Conservation (phyloP, 768 basidiomycete species). For the Suillus spraguei region DNA sequence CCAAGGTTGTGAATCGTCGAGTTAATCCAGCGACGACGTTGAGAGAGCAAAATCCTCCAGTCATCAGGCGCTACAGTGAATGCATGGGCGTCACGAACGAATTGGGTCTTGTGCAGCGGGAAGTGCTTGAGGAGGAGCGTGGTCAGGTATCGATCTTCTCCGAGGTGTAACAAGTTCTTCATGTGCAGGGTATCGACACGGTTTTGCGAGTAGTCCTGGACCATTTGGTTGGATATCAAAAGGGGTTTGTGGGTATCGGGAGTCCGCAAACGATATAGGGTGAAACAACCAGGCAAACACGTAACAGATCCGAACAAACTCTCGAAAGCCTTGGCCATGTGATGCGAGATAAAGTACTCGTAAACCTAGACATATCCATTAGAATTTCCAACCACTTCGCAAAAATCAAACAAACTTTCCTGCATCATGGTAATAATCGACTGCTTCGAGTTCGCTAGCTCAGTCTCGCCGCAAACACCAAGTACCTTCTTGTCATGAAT, state of each 20-base stretch:
- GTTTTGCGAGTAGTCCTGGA: slow-evolving; percentile 93
- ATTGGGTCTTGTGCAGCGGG: slow-evolving; percentile 92
- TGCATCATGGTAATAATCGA: slow-evolving; percentile 98
- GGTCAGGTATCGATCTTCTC: slow-evolving; percentile 98
- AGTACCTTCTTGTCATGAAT: slow-evolving; percentile 94
- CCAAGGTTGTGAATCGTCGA: slow-evolving; percentile 97
- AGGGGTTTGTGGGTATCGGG: slow-evolving; percentile 96
- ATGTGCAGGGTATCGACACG: slow-evolving; percentile 97
- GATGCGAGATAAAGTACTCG: slow-evolving; percentile 99
- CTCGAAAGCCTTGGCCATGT: slow-evolving; percentile 98
- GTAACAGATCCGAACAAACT: slow-evolving; percentile 96
- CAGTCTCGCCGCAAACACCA: slow-evolving; percentile 95
- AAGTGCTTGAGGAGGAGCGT: slow-evolving; percentile 96
- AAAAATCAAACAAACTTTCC: slow-evolving; percentile 38
- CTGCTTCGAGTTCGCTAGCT: slow-evolving; percentile 90
- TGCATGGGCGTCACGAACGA: slow-evolving; percentile 92
- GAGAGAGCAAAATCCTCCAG: slow-evolving; percentile 91
- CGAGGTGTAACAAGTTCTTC: slow-evolving; percentile 97
- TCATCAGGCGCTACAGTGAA: slow-evolving; percentile 95
- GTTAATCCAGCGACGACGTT: slow-evolving; percentile 99
- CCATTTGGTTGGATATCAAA: slow-evolving; percentile 87
- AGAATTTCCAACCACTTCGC: neutral
- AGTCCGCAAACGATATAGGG: slow-evolving; percentile 92
- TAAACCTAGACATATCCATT: slow-evolving; percentile 64
- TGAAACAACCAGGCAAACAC: slow-evolving; percentile 99